Evolutionary conservation across 1,139 yeast species (phyloP), one percentile per base, ranked within the genome.

Genomic region (Magnusiomyces clavatus): DNA sequence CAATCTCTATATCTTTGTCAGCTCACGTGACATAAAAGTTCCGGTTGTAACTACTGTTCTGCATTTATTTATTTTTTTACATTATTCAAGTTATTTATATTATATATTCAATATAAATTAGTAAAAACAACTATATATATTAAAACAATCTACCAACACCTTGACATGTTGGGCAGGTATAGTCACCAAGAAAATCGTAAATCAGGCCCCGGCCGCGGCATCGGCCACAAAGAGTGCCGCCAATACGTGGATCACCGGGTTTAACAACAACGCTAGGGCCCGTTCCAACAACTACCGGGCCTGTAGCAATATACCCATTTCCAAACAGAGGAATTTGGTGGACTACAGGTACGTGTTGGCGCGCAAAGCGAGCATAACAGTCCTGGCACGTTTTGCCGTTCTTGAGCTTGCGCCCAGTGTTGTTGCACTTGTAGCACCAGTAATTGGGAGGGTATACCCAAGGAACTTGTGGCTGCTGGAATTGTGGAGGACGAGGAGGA

Each of bases 231-330:
- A 83, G 61, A 1, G 74, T 66, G 1, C 96, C 96, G 0, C 96
- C 96, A 12, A 87, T 70, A 24, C 90, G 66, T 0, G 95, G 95
- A 59, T 88, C 95, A 1, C 96, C 96, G 0, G 96, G 43, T 8
- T 45, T 20, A 17, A 51, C 52, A 17, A 49, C 46, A 17, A 41
- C 17, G 2, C 47, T 43, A 10, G 49, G 39, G 4, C 41, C 40
- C 8, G 16, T 36, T 16, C 17, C n/a, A 11, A 17, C 8, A 17
- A 36, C 29, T 16, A 31, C 2, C 6, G 39, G 19, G 29, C 41
- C 24, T 17, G 38, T 29, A 65, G 11, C 40, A 8, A 24, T 4
- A 24, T 5, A 24, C 42, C 17, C 48, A 62, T 16, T 55, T 54
- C 34, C 44, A 53, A 43, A 41, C 49, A 35, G 46, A 49, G 45